Percentiles rank a stretch among this genome's conserved stretches.
Evolutionary conservation across 306 rosid species (phyloP).

Genomic region (Rosa multiflora): DNA sequence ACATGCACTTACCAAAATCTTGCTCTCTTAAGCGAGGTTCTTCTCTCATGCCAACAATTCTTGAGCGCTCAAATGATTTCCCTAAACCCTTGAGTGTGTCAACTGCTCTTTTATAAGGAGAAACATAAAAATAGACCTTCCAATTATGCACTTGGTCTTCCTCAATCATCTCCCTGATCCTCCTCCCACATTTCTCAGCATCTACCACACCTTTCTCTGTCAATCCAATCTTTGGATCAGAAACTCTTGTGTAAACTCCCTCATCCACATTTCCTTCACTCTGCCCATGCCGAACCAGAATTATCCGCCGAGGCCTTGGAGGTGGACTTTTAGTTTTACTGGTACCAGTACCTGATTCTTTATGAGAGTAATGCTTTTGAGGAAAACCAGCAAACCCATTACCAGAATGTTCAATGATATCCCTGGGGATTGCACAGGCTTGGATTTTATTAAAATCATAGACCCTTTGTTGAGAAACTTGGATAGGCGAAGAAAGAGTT

Average conservation of each 20-base stretch:
- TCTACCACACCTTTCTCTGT: conserved; percentile 54
- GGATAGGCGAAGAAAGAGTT: conserved; percentile 10
- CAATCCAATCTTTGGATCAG: conserved; percentile 72
- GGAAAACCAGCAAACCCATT: conserved; percentile 42
- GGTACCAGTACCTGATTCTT: neutral
- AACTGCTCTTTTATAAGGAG: conserved; percentile 68
- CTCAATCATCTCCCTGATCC: conserved; percentile 51
- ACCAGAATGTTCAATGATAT: neutral
- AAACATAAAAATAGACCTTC: conserved; percentile 80
- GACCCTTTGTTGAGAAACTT: neutral
- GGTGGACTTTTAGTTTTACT: conserved; percentile 27
- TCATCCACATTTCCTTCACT: conserved; percentile 85
- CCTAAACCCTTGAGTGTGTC: conserved; percentile 59
- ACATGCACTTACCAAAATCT: conserved; percentile 59
- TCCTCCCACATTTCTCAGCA: conserved; percentile 59
- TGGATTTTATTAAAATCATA: conserved; percentile 15
- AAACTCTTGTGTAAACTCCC: conserved; percentile 53
- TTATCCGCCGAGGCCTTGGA: conserved; percentile 80
- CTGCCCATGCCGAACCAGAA: conserved; percentile 85
- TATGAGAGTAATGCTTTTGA: conserved; percentile 33
- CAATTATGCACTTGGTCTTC: conserved; percentile 41
- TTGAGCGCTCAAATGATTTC: conserved; percentile 54
- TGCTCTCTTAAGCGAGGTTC: conserved; percentile 88
- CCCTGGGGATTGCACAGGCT: conserved; percentile 37
- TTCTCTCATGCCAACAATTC: conserved; percentile 83